A percentile compares a stretch with the other conserved stretches of the same genome.
Conservation (phyloP, 2,329 filamentous ascomycete genomes). For the Claviceps sp. region DNA sequence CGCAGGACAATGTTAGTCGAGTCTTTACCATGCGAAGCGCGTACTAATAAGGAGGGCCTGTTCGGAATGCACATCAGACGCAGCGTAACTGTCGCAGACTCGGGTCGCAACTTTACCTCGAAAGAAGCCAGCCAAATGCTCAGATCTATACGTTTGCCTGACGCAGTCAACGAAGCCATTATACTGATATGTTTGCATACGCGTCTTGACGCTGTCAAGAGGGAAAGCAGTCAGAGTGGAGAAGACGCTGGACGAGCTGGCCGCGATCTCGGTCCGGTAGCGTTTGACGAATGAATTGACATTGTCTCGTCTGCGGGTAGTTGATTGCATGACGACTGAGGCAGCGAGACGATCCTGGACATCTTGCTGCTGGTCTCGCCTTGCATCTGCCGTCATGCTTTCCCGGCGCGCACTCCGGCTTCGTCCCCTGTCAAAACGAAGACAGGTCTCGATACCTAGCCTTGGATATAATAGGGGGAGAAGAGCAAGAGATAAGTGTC, state of each 20-base stretch:
- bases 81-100: too few species aligned
- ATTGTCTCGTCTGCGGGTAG: constrained; percentile 11
- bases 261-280: constrained; percentile 70
- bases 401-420: neutral
- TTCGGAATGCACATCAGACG: too few species aligned
- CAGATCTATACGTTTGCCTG: constrained; percentile 58
- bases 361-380: constrained; percentile 23
- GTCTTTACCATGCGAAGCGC: neutral
- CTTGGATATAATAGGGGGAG: neutral
- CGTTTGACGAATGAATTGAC: constrained; percentile 47
- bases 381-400: constrained; percentile 26
- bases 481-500: neutral
- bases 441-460: too few species aligned
- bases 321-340: constrained; percentile 17
- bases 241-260: constrained; percentile 62
- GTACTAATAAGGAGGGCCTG: too few species aligned
- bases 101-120: constrained; percentile 40
- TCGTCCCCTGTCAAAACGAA: too few species aligned
- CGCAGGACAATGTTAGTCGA: neutral
- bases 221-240: constrained; percentile 74
- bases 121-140: constrained; percentile 67
- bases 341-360: constrained; percentile 19
- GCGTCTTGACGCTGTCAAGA: constrained; percentile 78
- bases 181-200: constrained; percentile 79
- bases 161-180: constrained; percentile 62